Percentiles rank a stretch among this genome's conserved stretches.
Evolutionary conservation across 2,329 filamentous ascomycete species (phyloP).

Genomic region (Colletotrichum tofieldiae): DNA sequence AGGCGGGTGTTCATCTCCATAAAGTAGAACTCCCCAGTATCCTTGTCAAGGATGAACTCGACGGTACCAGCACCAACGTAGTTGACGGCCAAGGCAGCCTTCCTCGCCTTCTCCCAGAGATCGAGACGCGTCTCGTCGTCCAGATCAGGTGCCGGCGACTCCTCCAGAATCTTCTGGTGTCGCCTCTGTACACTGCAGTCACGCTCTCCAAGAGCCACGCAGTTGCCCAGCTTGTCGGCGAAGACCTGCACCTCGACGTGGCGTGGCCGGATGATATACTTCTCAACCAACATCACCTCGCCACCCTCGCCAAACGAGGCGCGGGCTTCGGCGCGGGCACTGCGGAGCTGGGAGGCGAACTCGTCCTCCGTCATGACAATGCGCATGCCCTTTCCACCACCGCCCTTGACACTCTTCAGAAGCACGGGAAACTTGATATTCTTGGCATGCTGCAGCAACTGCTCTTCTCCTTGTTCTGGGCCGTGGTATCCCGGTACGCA

Average conservation of each 20-base stretch:
- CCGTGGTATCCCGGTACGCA: conserved; percentile 98
- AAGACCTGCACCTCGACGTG: conserved; percentile 95
- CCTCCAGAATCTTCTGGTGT: conserved; percentile 93
- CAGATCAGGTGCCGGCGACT: conserved; percentile 84
- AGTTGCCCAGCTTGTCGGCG: conserved; percentile 84
- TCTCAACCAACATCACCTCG: conserved; percentile 88
- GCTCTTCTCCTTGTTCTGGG: conserved; percentile 78
- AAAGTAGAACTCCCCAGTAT: conserved; percentile 85
- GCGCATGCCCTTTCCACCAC: conserved; percentile 88
- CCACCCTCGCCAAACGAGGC: conserved; percentile 86
- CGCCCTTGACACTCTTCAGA: conserved; percentile 85
- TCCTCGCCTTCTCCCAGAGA: conserved; percentile 77
- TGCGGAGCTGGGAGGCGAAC: conserved; percentile 79
- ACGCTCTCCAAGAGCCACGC: conserved; percentile 87
- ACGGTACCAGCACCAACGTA: conserved; percentile 93
- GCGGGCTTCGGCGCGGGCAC: conserved; percentile 81
- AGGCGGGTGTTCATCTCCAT: conserved; percentile 90
- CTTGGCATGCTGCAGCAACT: conserved; percentile 78
- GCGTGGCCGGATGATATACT: conserved; percentile 83
- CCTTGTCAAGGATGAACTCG: conserved; percentile 91
- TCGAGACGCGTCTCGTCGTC: conserved; percentile 72
- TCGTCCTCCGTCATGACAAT: conserved; percentile 79
- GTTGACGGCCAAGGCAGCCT: conserved; percentile 80
- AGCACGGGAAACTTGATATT: conserved; percentile 80
- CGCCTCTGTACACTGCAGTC: conserved; percentile 90